Conservation (phyloP, 2,329 filamentous ascomycete species). For the Aphanoascus verrucosus region DNA sequence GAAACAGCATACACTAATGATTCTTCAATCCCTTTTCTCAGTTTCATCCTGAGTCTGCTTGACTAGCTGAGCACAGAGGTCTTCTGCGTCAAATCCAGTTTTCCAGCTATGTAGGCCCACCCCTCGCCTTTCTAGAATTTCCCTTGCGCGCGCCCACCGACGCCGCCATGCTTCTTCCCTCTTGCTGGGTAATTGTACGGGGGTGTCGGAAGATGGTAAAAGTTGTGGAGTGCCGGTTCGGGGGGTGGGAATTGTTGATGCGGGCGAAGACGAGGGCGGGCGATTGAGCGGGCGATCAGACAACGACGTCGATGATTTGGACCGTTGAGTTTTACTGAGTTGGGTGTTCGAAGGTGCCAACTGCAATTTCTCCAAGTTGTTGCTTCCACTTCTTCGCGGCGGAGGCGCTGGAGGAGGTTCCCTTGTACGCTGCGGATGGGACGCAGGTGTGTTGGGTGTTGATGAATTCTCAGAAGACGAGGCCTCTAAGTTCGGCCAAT, state of each 20-base stretch:
- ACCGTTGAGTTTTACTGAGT: slow-evolving; percentile 15
- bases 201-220: slow-evolving; percentile 7
- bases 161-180: slow-evolving; percentile 41
- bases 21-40: not conserved
- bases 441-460: slow-evolving; percentile 3
- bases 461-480: not conserved
- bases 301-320: not conserved
- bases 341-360: slow-evolving; percentile 8
- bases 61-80: slow-evolving; percentile 36
- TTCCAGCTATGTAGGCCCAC: slow-evolving; percentile 39
- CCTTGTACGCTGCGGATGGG: slow-evolving; percentile 18
- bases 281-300: not conserved
- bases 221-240: slow-evolving; percentile 7
- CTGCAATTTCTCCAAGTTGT: slow-evolving; percentile 10
- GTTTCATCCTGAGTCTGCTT: slow-evolving; percentile 25
- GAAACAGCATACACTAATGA: not conserved
- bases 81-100: slow-evolving; percentile 36
- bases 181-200: slow-evolving; percentile 29
- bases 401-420: slow-evolving; percentile 20
- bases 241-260: slow-evolving; percentile 7
- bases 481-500: not conserved
- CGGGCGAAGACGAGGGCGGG: not conserved
- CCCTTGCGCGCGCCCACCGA: slow-evolving; percentile 38
- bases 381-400: slow-evolving; percentile 20
- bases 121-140: slow-evolving; percentile 33